phyloP scores from a whole-genome alignment of 1,139 yeast genomes.

The Suhomyces choctaworum region DNA sequence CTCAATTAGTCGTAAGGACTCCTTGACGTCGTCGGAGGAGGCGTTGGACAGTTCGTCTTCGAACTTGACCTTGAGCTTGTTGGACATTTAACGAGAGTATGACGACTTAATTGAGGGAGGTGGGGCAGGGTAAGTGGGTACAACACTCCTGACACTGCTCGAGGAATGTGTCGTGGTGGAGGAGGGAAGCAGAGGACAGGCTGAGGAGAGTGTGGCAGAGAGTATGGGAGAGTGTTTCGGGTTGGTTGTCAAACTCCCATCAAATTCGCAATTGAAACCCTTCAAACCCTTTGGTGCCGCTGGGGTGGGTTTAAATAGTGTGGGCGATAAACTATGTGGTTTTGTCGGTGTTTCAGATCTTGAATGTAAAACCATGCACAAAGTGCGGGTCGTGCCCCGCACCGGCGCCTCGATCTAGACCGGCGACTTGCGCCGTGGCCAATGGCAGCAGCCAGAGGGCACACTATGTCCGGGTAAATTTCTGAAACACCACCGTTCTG shows the following conservation, averaged over 20 bases:
- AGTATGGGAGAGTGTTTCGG: constrained; percentile 8
- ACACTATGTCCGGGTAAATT: constrained; percentile 10
- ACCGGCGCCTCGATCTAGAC: constrained; percentile 5
- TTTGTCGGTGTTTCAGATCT: constrained; percentile 19
- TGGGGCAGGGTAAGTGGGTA: background rate
- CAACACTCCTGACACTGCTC: constrained; percentile 1
- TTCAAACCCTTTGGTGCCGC: constrained; percentile 10
- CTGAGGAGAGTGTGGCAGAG: constrained; percentile 2
- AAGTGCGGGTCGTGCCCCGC: constrained; percentile 9
- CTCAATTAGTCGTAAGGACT: constrained; percentile 64
- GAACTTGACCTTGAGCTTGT: constrained; percentile 11
- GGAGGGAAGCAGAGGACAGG: background rate
- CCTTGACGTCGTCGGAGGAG: constrained; percentile 34
- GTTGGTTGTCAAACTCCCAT: constrained; percentile 11
- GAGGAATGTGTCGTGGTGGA: constrained; percentile 1
- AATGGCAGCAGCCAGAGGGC: constrained; percentile 1
- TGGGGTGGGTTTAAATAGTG: constrained; percentile 15
- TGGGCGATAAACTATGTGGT: constrained; percentile 14
- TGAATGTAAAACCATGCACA: constrained; percentile 21
- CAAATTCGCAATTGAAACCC: constrained; percentile 16
- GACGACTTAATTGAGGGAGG: constrained; percentile 1
- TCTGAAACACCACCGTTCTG: constrained; percentile 10
- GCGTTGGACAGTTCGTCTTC: constrained; percentile 8
- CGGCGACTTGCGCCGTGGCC: constrained; percentile 1
- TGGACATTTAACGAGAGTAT: constrained; percentile 10